Evolutionary conservation across 2,329 filamentous ascomycete species (phyloP).

Genomic region (Raffaelea albimanens): DNA sequence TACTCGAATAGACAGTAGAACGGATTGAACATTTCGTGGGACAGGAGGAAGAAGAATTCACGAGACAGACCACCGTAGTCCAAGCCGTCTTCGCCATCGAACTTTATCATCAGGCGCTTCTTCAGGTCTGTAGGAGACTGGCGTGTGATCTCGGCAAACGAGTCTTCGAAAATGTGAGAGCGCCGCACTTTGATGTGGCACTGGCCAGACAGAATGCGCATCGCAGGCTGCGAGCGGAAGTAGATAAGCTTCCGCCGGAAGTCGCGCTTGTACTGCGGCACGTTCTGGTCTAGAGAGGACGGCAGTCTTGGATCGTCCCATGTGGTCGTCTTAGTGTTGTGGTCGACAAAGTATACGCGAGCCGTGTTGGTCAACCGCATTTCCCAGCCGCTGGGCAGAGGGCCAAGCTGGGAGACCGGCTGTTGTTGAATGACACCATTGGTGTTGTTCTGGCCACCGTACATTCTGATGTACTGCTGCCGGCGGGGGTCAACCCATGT

Average conservation of each 20-base stretch:
- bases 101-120: slow-evolving; percentile 99
- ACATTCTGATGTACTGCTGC: slow-evolving; percentile 98
- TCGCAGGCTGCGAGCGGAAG: slow-evolving; percentile 94
- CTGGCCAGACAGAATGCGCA: slow-evolving; percentile 90
- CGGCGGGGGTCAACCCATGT: slow-evolving; percentile 97
- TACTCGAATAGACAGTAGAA: slow-evolving; percentile 99
- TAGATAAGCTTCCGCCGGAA: slow-evolving; percentile 98
- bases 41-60: slow-evolving; percentile 99
- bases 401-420: slow-evolving; percentile 91
- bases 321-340: slow-evolving; percentile 98
- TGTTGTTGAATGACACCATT: slow-evolving; percentile 92
- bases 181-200: slow-evolving; percentile 97
- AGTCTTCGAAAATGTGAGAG: slow-evolving; percentile 97
- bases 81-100: slow-evolving; percentile 93
- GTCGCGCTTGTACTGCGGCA: slow-evolving; percentile 98
- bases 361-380: slow-evolving; percentile 99
- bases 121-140: slow-evolving; percentile 93
- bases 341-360: slow-evolving; percentile 96
- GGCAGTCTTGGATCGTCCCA: slow-evolving; percentile 96
- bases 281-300: slow-evolving; percentile 93
- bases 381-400: slow-evolving; percentile 95
- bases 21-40: slow-evolving; percentile 99
- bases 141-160: slow-evolving; percentile 95
- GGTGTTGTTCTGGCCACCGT: slow-evolving; percentile 74
- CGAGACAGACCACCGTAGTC: slow-evolving; percentile 96